Evolutionary conservation across 768 basidiomycete genomes (phyloP), one percentile per base, ranked within the genome.

Genomic region (Mrakia hoshinonis): DNA sequence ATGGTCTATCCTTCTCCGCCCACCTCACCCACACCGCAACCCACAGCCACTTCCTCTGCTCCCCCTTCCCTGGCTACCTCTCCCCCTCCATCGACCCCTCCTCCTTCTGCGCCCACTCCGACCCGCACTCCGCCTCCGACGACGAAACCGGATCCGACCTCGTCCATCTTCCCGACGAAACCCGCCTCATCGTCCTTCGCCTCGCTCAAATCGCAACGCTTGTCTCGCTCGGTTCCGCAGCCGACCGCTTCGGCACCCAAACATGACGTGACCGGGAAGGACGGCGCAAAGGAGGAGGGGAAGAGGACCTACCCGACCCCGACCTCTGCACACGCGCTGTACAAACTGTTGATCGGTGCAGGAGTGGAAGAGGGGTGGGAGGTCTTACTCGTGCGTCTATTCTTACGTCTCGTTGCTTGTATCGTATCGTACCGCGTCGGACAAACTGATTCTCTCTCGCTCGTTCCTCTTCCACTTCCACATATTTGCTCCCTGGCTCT

Each of bases 101-200:
- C 31, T 0, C 48, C 46, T 20, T 18, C 31, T 12, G 0, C 68
- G 10, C n/a, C 49, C 20, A 13, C 54, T 31, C n/a, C 52, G 34
- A 26, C n/a, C 46, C 46, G 13, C 46, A 24, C 47, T 24, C 4
- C 43, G 1, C n/a, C 24, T 22, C 10, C 22, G 3, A 52, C 38
- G n/a, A 0, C 38, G 7, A 39, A 20, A 4, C 54, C 51, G 12
- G 69, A 70, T 7, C 68, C 68, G 12, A 62, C 60, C n/a, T 9
- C 68, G 2, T 54, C 68, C 29, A 69, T 69, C 68, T 69, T 69
- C 58, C 68, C 68, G 3, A 66, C 46, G 22, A 60, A 68, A 47
- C 49, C 67, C 9, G 15, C 67, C 4, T 5, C 67, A n/a, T 2
- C 66, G 11, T 48, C 47, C 15, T 66, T 66, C 46, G 48, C 48